Evolutionary conservation across 441 rosid species (phyloP).

Genomic region (Isatis lusitanica): DNA sequence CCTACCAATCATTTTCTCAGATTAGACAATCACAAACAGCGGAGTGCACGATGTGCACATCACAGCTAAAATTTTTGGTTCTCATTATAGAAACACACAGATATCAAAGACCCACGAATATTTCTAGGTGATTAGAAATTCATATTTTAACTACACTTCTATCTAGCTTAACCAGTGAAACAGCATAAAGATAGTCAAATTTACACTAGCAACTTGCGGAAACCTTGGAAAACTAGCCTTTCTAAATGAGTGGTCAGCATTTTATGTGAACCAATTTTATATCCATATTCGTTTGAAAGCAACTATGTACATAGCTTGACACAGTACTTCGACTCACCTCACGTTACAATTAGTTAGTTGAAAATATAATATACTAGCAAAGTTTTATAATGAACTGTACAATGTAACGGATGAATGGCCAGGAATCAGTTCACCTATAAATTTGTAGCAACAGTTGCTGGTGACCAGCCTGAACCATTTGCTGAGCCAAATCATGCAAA

Average conservation of each 20-base stretch:
- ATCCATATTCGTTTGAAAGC: background rate
- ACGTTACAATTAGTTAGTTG: background rate
- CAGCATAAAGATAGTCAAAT: background rate
- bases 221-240: background rate
- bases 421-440: constrained; percentile 55
- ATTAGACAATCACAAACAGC: no score
- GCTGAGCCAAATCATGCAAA: constrained; percentile 86
- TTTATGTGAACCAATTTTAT: background rate
- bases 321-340: constrained; percentile 3
- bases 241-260: background rate
- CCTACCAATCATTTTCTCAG: no score
- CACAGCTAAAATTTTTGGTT: no score
- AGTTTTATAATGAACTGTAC: background rate
- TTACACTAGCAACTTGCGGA: constrained; percentile 1
- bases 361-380: background rate
- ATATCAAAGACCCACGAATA: background rate
- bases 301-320: background rate
- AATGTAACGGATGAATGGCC: background rate
- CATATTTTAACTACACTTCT: background rate
- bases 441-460: constrained; percentile 71
- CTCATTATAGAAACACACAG: no score
- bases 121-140: background rate
- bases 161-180: background rate
- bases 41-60: no score
- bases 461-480: constrained; percentile 94